Base-by-base conservation (phyloP, 2,329 filamentous ascomycete genomes). In the Botryotinia convoluta region DNA sequence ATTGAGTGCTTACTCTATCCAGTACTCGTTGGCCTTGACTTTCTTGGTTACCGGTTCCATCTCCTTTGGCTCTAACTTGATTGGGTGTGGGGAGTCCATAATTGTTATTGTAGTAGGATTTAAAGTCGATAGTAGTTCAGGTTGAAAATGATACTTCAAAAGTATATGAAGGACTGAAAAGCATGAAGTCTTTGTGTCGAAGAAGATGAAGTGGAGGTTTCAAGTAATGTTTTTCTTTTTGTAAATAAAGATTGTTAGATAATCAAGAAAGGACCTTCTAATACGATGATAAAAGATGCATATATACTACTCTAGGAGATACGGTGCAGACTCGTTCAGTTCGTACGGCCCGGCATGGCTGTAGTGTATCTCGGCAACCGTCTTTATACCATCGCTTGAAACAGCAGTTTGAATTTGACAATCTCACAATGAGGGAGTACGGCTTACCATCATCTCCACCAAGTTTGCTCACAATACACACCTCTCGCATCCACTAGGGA, bases 361-460 rank as follows among this genome's bases (percentile, higher is more conserved):
- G 12, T 61, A 39, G 20, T 42, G 7, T 29, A 10, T 26, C 2
- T n/a, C 51, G 29, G 29, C n/a, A 8, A 35, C 1, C 4, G n/a
- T 4, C 18, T 20, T n/a, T 35, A 35, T 12, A 18, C 0, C 29
- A 16, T 57, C 7, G n/a, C 6, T 32, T 18, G 51, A 57, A 29
- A 1, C n/a, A 18, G 2, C 18, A n/a, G 5, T 4, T 26, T 0
- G 1, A 39, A 39, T 10, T 4, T 16, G 59, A 16, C 51, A 6
- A 14, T 54, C 51, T 29, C 26, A 54, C 48, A 0, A n/a, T 16
- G 26, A 54, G n/a, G 54, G 16, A 7, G 16, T 32, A 22, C 54
- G 7, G 18, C 54, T 20, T 8, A 59, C 0, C 3, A 29, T 54
- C 6, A 3, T 29, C 10, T 2, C 29, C 8, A 22, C 35, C 8